Conservation (phyloP, 306 rosid genomes). For the Trifolium repens region DNA sequence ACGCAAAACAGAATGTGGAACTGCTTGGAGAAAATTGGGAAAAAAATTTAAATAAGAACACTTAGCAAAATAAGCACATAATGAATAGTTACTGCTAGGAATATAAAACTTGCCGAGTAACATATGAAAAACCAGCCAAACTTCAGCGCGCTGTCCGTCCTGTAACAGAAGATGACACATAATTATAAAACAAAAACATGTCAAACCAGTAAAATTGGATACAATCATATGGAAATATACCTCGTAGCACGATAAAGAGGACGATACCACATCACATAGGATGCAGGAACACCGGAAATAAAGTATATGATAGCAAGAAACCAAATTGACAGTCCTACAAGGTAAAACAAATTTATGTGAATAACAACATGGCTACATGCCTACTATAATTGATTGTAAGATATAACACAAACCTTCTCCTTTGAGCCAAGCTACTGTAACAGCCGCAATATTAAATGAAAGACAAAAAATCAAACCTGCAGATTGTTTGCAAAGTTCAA, state of each 20-base stretch:
- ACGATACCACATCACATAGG: slow-evolving; percentile 83
- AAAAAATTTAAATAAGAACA: slow-evolving; percentile 31
- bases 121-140: slow-evolving; percentile 83
- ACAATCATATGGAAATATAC: slow-evolving; percentile 47
- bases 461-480: slow-evolving; percentile 78
- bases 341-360: slow-evolving; percentile 38
- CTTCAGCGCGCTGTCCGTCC: slow-evolving; percentile 93
- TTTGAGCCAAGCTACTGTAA: slow-evolving; percentile 65
- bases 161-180: slow-evolving; percentile 43
- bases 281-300: slow-evolving; percentile 70
- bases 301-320: slow-evolving; percentile 75
- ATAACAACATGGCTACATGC: slow-evolving; percentile 28
- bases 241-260: slow-evolving; percentile 97
- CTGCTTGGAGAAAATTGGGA: slow-evolving; percentile 53
- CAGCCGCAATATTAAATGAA: slow-evolving; percentile 72
- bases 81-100: slow-evolving; percentile 30
- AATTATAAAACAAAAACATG: slow-evolving; percentile 33
- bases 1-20: slow-evolving; percentile 73
- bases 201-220: slow-evolving; percentile 22
- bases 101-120: slow-evolving; percentile 60
- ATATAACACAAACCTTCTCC: slow-evolving; percentile 70
- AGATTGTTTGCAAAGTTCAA: slow-evolving; percentile 37
- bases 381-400: slow-evolving; percentile 2
- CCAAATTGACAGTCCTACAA: slow-evolving; percentile 69
- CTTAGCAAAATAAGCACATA: slow-evolving; percentile 19